These are phyloP conservation scores for Trebouxia sp. DNA, from an alignment of 139 green algal species.

Conservation along the genomic window DNA sequence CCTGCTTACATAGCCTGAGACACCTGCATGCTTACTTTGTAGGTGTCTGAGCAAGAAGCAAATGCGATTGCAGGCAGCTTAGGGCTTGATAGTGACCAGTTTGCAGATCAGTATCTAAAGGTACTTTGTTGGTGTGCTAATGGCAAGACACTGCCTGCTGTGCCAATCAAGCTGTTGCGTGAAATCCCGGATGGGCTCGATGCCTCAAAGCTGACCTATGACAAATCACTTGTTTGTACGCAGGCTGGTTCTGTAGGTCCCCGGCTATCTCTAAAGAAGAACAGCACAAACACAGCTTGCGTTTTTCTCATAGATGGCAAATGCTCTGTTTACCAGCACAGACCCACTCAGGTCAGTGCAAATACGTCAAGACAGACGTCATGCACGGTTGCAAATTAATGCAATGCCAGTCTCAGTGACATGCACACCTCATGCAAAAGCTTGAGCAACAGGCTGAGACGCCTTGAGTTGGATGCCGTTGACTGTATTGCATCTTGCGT, in stretches of 20 bases:
- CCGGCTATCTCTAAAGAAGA: neutral
- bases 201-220: neutral
- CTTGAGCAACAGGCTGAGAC: neutral
- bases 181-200: too few species aligned
- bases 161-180: too few species aligned
- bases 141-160: too few species aligned
- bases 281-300: neutral
- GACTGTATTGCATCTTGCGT: neutral
- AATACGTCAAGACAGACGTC: neutral
- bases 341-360: constrained; percentile 4
- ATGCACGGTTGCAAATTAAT: too few species aligned
- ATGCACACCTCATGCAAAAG: neutral
- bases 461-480: neutral
- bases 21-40: neutral
- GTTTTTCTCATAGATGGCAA: constrained; percentile 10
- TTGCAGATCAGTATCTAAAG: constrained; percentile 16
- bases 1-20: neutral
- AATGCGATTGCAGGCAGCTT: neutral
- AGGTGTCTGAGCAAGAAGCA: constrained; percentile 5
- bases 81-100: neutral
- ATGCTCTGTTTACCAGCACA: constrained; percentile 8
- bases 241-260: constrained; percentile 9
- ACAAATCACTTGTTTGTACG: neutral
- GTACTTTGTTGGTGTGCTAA: neutral
- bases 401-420: too few species aligned